These are phyloP conservation scores for Gossypium laxum DNA, from an alignment of 441 rosid species.

Conservation along the genomic window DNA sequence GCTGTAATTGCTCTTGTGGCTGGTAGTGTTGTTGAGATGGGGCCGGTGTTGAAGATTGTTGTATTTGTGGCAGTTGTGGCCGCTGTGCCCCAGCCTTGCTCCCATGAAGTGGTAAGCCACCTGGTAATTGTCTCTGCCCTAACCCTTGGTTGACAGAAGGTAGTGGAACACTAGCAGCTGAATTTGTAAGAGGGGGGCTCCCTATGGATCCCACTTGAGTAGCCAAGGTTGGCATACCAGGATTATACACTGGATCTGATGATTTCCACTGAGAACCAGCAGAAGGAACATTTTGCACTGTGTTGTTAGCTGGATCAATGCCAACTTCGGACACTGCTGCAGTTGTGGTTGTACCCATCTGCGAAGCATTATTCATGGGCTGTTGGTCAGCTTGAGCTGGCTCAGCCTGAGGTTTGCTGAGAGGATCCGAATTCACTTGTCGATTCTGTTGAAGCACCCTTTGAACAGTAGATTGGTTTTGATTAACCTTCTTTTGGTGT, in stretches of 20 bases:
- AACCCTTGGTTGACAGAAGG: slow-evolving; percentile 42
- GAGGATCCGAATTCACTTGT: slow-evolving; percentile 38
- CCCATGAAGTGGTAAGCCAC: slow-evolving; percentile 40
- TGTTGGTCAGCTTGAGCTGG: slow-evolving; percentile 39
- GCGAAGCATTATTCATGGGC: slow-evolving; percentile 33
- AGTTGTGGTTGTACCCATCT: slow-evolving; percentile 27
- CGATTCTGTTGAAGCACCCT: slow-evolving; percentile 57
- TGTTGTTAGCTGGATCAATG: slow-evolving; percentile 34
- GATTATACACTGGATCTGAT: slow-evolving; percentile 38
- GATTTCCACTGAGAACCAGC: slow-evolving; percentile 41
- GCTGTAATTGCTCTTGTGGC: slow-evolving; percentile 42
- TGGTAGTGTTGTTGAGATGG: slow-evolving; percentile 44
- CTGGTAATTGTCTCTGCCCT: slow-evolving; percentile 53
- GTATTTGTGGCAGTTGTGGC: slow-evolving; percentile 42
- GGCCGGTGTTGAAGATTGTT: slow-evolving; percentile 32
- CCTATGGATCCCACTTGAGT: slow-evolving; percentile 38
- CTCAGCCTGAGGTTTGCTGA: slow-evolving; percentile 51
- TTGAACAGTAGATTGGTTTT: slow-evolving; percentile 41
- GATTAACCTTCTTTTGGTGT: slow-evolving; percentile 60
- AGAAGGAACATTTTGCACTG: slow-evolving; percentile 20
- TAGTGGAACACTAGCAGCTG: slow-evolving; percentile 42
- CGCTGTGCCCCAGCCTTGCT: slow-evolving; percentile 35
- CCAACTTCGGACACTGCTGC: slow-evolving; percentile 36
- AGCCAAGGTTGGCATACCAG: slow-evolving; percentile 32
- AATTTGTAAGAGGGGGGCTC: slow-evolving; percentile 31